Percentiles rank a stretch among this genome's conserved stretches.
phyloP scores from a whole-genome alignment of 2,329 filamentous ascomycete genomes.

The Verticillium alfalfae region DNA sequence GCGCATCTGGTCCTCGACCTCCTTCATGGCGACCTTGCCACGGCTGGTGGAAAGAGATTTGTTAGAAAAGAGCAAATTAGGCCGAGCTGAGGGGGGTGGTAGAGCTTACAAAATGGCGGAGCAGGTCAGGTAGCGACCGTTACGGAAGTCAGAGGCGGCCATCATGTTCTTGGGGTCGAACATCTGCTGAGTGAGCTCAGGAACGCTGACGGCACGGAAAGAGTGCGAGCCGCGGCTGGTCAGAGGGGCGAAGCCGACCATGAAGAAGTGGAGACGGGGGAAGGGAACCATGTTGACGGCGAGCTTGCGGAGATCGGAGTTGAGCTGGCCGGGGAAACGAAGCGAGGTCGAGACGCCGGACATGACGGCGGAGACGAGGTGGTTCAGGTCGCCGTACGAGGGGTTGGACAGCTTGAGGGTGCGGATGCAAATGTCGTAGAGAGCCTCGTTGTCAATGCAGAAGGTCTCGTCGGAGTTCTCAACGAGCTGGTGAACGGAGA shows the following conservation, averaged over 20 bases:
- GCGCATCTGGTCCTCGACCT: slow-evolving; percentile 99
- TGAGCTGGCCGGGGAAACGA: slow-evolving; percentile 98
- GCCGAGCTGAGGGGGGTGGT: not conserved
- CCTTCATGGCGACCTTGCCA: slow-evolving; percentile 99
- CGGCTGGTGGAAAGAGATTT: slow-evolving; percentile 49
- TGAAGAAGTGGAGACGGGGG: slow-evolving; percentile 99
- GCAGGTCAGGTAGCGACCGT: slow-evolving; percentile 99
- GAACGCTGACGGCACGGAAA: slow-evolving; percentile 96
- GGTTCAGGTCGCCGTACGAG: slow-evolving; percentile 98
- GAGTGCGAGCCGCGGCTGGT: slow-evolving; percentile 81
- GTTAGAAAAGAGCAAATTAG: not conserved
- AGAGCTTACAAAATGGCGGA: slow-evolving; percentile 85
- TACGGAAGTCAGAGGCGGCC: slow-evolving; percentile 99
- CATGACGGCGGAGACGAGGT: slow-evolving; percentile 99
- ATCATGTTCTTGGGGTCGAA: slow-evolving; percentile 99
- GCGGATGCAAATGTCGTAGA: slow-evolving; percentile 99
- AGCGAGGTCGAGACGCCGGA: slow-evolving; percentile 97
- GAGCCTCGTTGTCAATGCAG: slow-evolving; percentile 99
- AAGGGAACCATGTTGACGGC: slow-evolving; percentile 99
- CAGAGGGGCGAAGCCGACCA: slow-evolving; percentile 98
- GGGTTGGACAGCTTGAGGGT: slow-evolving; percentile 98
- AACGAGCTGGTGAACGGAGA: slow-evolving; percentile 97
- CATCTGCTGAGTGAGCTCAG: slow-evolving; percentile 99
- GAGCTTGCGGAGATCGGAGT: slow-evolving; percentile 99
- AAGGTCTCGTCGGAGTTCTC: slow-evolving; percentile 99